A percentile compares a stretch with the other conserved stretches of the same genome.
phyloP scores from a whole-genome alignment of 306 rosid genomes.

The Trifolium pratense region DNA sequence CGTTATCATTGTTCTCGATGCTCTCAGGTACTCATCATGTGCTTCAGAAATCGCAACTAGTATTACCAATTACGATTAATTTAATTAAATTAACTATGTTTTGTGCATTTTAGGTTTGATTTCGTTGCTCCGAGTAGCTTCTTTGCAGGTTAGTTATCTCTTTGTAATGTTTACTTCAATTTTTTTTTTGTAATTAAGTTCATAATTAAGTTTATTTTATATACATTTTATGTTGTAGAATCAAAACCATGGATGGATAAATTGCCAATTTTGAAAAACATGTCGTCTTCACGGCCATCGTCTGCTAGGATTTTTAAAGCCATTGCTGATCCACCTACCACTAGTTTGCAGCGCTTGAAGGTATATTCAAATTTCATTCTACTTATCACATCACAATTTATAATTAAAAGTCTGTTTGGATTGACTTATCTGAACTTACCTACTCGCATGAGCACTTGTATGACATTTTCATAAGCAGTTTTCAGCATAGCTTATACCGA shows the following conservation, averaged over 20 bases:
- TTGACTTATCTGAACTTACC: not conserved
- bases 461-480: not conserved
- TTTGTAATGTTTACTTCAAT: not conserved
- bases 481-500: not conserved
- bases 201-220: not conserved
- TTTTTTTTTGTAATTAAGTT: constrained; percentile 19
- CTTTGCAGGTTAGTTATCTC: constrained; percentile 62
- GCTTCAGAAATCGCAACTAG: not conserved
- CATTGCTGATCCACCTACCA: constrained; percentile 97
- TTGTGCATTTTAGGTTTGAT: constrained; percentile 67
- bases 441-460: not conserved
- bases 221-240: constrained; percentile 42
- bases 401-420: not conserved
- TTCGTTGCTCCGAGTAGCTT: constrained; percentile 89
- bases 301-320: constrained; percentile 89
- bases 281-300: constrained; percentile 59
- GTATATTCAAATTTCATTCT: constrained; percentile 42
- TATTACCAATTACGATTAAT: not conserved
- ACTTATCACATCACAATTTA: not conserved
- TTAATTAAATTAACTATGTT: not conserved
- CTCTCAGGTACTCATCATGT: constrained; percentile 58
- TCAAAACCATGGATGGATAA: constrained; percentile 93
- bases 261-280: constrained; percentile 59
- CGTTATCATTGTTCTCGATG: constrained; percentile 77
- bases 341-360: constrained; percentile 97